Base-by-base conservation (phyloP, 495 filamentous ascomycete genomes). In the Hyphodiscus hymeniophilus region DNA sequence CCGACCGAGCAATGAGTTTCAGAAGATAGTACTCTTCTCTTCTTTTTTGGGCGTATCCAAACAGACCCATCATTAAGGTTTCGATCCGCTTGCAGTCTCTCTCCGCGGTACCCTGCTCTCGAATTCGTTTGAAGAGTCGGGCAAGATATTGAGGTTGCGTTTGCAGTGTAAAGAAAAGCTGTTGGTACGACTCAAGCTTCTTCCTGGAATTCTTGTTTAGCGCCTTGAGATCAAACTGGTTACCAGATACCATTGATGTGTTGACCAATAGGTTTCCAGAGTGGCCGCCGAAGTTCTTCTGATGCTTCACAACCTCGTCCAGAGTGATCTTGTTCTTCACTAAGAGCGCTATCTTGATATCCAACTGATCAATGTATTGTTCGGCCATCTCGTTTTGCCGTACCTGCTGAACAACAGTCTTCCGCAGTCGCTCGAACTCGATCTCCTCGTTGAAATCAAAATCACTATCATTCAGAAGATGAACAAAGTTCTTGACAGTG, bases 271-370 rank as follows among this genome's bases (percentile, higher is more conserved):
- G 72, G 55, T 76, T 89, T 49, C 88, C 88, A 39, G 89, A 83
- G 56, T 94, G 85, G 1, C 92, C 94, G 45, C 92, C 94, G 58
- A 94, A 95, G 61, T 92, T 92, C 67, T 84, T 91, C 63, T 97
- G 94, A 61, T 97, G 94, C 60, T 85, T 91, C 38, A 97, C 85
- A 36, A 99, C 90, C 72, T 99, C 92, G 61, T 99, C 92, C 1
- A 97, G 74, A 0, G 94, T 97, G 60, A 99, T 99, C 67, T 97
- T 99, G 68, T 97, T 97, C 72, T 97, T 96, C 51, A 97, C 94
- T 13, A 99, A 76, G 4, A 99, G 77, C 11, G 91, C 92, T 59
- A 99, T 99, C 68, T 99, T 99, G 72, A 96, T 95, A 59, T 97
- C 94, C 34, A 99, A 74, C 58, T 97, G 91, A 56, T 94, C 89